Conservation (phyloP, 306 rosid species). For the Ammopiptanthus mongolicus region DNA sequence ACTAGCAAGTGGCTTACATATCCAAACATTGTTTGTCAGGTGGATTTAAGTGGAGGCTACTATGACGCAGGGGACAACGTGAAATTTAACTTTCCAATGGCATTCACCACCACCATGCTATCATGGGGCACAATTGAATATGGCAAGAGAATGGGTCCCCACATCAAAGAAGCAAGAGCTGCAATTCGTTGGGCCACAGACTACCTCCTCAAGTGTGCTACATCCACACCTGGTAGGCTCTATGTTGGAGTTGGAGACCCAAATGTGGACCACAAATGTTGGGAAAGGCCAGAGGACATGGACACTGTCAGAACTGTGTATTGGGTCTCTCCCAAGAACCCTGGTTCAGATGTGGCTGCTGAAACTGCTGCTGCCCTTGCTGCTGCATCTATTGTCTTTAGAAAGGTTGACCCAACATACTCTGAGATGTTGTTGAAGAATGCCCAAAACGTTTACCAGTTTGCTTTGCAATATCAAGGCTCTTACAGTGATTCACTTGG, state of each 20-base stretch:
- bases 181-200: conserved; percentile 83
- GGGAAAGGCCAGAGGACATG: conserved; percentile 99
- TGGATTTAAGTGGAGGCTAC: conserved; percentile 86
- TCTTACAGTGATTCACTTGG: conserved; percentile 82
- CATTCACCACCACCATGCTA: conserved; percentile 81
- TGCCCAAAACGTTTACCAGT: conserved; percentile 62
- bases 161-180: conserved; percentile 41
- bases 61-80: conserved; percentile 96
- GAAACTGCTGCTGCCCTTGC: conserved; percentile 92
- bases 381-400: conserved; percentile 79
- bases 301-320: conserved; percentile 56
- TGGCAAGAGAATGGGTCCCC: conserved; percentile 66
- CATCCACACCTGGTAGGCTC: conserved; percentile 59
- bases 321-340: conserved; percentile 56
- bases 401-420: conserved; percentile 57
- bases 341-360: conserved; percentile 89
- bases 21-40: conserved; percentile 35
- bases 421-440: conserved; percentile 52
- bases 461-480: conserved; percentile 66
- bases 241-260: conserved; percentile 93
- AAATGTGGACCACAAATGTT: conserved; percentile 72
- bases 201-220: conserved; percentile 75
- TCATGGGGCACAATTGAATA: conserved; percentile 81
- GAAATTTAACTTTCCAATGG: conserved; percentile 94
- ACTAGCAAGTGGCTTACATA: neutral